Conservation (phyloP, 1,284 basidiomycete species). For the Heterobasidion occidentale region DNA sequence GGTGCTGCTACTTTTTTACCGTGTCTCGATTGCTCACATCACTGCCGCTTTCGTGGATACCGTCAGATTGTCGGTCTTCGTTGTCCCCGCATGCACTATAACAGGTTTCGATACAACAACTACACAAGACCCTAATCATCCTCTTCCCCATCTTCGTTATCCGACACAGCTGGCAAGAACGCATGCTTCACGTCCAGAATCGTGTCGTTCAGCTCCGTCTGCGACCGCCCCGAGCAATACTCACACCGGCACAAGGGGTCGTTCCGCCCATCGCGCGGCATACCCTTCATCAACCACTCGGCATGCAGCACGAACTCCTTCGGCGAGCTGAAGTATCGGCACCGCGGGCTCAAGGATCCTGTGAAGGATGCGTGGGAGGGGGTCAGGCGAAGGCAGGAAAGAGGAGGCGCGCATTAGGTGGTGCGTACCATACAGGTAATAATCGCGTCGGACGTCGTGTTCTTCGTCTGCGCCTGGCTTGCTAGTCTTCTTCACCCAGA, state of each 20-base stretch:
- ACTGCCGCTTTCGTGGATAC: not conserved
- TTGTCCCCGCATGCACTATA: not conserved
- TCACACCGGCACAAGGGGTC: not conserved
- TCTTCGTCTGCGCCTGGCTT: not conserved
- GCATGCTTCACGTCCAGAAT: not conserved
- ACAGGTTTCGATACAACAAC: not conserved
- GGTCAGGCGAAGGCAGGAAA: not conserved
- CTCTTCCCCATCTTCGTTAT: not conserved
- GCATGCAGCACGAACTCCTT: not conserved
- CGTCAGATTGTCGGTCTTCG: not conserved
- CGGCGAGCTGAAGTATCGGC: not conserved
- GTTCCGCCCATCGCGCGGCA: not conserved
- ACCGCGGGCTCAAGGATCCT: not conserved
- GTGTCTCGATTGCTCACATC: not conserved
- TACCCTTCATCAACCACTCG: not conserved
- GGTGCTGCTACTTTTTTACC: conserved; percentile 3
- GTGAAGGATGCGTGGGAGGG: not conserved
- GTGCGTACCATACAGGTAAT: not conserved
- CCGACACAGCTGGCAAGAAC: not conserved
- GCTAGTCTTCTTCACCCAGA: not conserved
- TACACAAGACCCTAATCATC: not conserved
- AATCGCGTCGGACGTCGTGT: not conserved
- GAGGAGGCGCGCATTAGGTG: too few species aligned
- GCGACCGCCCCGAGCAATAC: not conserved
- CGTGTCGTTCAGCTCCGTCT: not conserved